Conservation (phyloP, 108 stramenopile species). For the Phaeodactylum tricornutum region DNA sequence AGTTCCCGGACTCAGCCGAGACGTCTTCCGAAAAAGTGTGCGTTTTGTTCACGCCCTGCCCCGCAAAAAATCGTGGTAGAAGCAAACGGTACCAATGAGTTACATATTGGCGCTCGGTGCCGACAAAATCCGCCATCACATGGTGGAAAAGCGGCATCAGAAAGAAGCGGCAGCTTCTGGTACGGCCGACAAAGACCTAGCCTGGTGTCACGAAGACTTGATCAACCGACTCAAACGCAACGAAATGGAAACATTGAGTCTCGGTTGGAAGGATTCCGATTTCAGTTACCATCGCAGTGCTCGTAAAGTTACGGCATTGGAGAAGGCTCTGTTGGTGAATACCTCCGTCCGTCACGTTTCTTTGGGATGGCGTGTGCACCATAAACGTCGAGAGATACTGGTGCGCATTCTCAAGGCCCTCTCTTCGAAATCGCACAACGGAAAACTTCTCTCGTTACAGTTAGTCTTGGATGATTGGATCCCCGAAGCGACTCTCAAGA, state of each 20-base stretch:
- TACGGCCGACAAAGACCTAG: too few species aligned
- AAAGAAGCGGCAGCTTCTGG: too few species aligned
- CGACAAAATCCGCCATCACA: too few species aligned
- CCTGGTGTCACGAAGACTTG: too few species aligned
- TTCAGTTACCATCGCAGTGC: neutral
- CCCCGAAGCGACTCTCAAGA: neutral
- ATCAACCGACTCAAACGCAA: slow-evolving; percentile 1
- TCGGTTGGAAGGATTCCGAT: neutral
- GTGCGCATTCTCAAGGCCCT: too few species aligned
- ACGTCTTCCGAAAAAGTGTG: too few species aligned
- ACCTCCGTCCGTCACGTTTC: neutral
- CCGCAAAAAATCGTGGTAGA: too few species aligned
- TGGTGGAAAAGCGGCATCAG: too few species aligned
- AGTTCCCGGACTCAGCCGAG: too few species aligned
- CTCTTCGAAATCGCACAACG: neutral
- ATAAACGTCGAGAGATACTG: slow-evolving; percentile 1
- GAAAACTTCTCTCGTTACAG: neutral
- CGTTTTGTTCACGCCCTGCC: too few species aligned
- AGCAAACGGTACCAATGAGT: too few species aligned
- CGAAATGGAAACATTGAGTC: neutral
- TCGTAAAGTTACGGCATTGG: neutral
- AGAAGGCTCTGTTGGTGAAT: neutral
- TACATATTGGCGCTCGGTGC: too few species aligned
- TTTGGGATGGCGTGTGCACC: neutral
- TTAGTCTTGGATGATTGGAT: neutral